A percentile compares a stretch with the other conserved stretches of the same genome.
Conservation (phyloP, 140 eudicot species). For the Anethum foeniculum region DNA sequence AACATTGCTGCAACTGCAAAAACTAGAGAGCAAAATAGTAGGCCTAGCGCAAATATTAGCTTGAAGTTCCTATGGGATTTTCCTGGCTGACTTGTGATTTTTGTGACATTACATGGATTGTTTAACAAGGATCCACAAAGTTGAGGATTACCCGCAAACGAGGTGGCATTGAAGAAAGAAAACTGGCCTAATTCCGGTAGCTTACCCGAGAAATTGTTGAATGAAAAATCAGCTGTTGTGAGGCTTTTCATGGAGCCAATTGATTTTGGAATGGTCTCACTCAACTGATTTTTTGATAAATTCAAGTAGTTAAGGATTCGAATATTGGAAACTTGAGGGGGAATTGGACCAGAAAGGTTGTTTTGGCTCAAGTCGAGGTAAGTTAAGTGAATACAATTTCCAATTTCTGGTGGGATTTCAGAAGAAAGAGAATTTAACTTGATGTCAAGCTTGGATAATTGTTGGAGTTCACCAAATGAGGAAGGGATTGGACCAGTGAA, state of each 20-base stretch:
- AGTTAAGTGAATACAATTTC: constrained; percentile 55
- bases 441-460: constrained; percentile 53
- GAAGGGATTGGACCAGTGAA: constrained; percentile 68
- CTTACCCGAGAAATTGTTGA: constrained; percentile 75
- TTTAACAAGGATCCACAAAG: constrained; percentile 65
- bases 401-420: constrained; percentile 63
- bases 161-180: constrained; percentile 67
- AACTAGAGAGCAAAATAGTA: constrained; percentile 55
- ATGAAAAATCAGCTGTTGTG: constrained; percentile 79
- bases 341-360: constrained; percentile 68
- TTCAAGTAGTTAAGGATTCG: constrained; percentile 73
- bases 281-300: constrained; percentile 68
- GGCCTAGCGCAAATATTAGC: constrained; percentile 59
- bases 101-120: constrained; percentile 59
- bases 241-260: constrained; percentile 83
- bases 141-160: constrained; percentile 77
- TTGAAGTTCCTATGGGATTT: constrained; percentile 48
- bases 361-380: constrained; percentile 87
- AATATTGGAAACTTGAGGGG: constrained; percentile 46
- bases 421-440: constrained; percentile 58
- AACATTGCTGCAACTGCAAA: constrained; percentile 68
- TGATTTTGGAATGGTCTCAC: constrained; percentile 56
- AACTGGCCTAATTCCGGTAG: constrained; percentile 87
- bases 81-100: constrained; percentile 17
- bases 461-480: constrained; percentile 60